Evolutionary conservation across 192 early-diverging fungal genomes (phyloP).

Genomic region (Dispira parvispora): DNA sequence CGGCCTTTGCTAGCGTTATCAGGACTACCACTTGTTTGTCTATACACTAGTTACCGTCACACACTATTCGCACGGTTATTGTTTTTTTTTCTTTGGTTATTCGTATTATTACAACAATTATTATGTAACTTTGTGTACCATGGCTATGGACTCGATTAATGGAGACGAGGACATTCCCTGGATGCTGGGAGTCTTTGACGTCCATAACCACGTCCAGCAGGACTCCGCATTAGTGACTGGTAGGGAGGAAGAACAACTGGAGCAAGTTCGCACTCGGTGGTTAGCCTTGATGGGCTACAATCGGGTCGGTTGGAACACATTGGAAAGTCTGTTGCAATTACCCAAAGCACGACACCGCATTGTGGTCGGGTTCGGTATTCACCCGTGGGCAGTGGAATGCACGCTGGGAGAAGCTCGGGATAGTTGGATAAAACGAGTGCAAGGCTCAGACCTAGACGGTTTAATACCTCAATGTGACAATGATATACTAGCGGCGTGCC

Average conservation of each 20-base stretch:
- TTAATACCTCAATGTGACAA: neutral
- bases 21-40: too few relatives aligned
- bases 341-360: slow-evolving; percentile 7
- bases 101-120: too few relatives aligned
- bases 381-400: neutral
- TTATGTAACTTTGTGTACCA: too few relatives aligned
- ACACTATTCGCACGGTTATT: too few relatives aligned
- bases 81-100: too few relatives aligned
- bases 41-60: too few relatives aligned
- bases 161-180: too few relatives aligned
- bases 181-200: slow-evolving; percentile 4
- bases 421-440: neutral
- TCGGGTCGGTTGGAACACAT: neutral
- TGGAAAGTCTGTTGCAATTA: neutral
- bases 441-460: neutral
- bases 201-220: slow-evolving; percentile 7
- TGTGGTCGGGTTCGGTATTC: neutral
- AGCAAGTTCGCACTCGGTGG: neutral
- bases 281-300: neutral
- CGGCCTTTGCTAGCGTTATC: too few relatives aligned
- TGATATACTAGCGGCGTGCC: neutral
- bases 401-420: neutral
- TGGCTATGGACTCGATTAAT: too few relatives aligned
- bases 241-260: neutral
- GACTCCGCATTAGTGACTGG: neutral